Percentiles rank a stretch among this genome's conserved stretches.
These are phyloP conservation scores for Cynanchum wilfordii DNA, from an alignment of 257 asterid species.

Conservation along the genomic window DNA sequence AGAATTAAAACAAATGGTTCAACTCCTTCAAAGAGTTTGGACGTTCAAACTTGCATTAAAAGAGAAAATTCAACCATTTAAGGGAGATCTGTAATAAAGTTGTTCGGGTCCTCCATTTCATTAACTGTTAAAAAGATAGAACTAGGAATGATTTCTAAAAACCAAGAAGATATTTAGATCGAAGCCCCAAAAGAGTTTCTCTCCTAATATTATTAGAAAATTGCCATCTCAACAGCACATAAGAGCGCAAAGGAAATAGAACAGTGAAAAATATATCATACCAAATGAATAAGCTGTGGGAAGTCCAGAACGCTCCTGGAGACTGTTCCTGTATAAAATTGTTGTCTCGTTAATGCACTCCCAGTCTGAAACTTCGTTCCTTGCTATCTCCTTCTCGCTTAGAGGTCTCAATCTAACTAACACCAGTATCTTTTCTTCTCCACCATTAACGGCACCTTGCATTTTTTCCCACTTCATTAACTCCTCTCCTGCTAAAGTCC, in stretches of 20 bases:
- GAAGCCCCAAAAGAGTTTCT: conserved; percentile 9
- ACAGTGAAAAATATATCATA: conserved; percentile 26
- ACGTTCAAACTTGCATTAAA: not conserved
- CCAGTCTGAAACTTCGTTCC: conserved; percentile 92
- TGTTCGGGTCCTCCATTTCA: conserved; percentile 71
- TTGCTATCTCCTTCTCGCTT: conserved; percentile 79
- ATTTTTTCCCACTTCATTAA: conserved; percentile 71
- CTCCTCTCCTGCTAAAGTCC: conserved; percentile 83
- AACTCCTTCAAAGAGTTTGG: not conserved
- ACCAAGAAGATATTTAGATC: conserved; percentile 15
- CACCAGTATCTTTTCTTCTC: conserved; percentile 86
- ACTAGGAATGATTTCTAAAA: not conserved
- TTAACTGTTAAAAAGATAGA: not conserved
- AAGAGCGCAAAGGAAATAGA: conserved; percentile 9
- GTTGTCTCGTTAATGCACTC: conserved; percentile 93
- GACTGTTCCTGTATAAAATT: conserved; percentile 92
- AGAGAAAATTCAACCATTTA: not conserved
- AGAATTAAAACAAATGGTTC: not conserved
- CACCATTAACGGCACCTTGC: conserved; percentile 52
- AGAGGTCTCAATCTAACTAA: conserved; percentile 94
- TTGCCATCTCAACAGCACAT: not conserved
- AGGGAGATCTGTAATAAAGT: conserved; percentile 92
- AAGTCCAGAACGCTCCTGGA: conserved; percentile 92
- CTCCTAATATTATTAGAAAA: conserved; percentile 1
- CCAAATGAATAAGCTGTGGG: conserved; percentile 92